These are phyloP conservation scores for Fomitopsis pinicola DNA, from an alignment of 1,284 basidiomycete species.

Conservation along the genomic window DNA sequence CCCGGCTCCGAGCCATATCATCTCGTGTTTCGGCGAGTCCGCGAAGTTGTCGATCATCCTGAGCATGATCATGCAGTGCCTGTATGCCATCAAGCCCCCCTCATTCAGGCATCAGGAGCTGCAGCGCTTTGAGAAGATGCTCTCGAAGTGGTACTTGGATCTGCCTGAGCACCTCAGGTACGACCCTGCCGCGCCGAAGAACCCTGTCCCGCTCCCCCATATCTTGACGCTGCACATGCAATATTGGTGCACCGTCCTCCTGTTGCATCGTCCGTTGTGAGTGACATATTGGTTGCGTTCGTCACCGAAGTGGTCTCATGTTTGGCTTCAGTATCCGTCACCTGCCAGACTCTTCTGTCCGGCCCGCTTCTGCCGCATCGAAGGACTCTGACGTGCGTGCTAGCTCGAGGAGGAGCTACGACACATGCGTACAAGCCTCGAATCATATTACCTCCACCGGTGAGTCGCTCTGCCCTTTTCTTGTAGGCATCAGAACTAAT, in stretches of 20 bases:
- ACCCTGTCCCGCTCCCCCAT: slow-evolving; percentile 48
- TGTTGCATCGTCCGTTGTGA: slow-evolving; percentile 82
- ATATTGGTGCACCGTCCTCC: slow-evolving; percentile 78
- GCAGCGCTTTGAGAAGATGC: slow-evolving; percentile 54
- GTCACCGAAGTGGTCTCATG: background rate
- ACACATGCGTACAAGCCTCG: slow-evolving; percentile 68
- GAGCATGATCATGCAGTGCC: slow-evolving; percentile 63
- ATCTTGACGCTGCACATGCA: slow-evolving; percentile 79
- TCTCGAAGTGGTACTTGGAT: slow-evolving; percentile 78
- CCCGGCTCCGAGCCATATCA: slow-evolving; percentile 44
- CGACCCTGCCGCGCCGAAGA: slow-evolving; percentile 45
- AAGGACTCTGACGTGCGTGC: slow-evolving; percentile 51
- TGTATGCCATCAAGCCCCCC: slow-evolving; percentile 68
- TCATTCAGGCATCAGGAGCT: slow-evolving; percentile 55
- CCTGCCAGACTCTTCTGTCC: slow-evolving; percentile 14
- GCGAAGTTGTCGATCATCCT: slow-evolving; percentile 66
- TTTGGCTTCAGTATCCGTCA: slow-evolving; percentile 17
- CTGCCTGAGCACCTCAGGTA: slow-evolving; percentile 67
- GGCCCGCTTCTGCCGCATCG: slow-evolving; percentile 16
- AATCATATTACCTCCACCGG: slow-evolving; percentile 78
- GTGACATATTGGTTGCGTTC: slow-evolving; percentile 23
- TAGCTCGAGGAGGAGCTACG: slow-evolving; percentile 62
- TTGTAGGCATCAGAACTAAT: background rate
- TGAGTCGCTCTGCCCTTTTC: slow-evolving; percentile 24
- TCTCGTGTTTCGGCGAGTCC: slow-evolving; percentile 77